Evolutionary conservation across 129 eudicot species (phyloP), one percentile per base, ranked within the genome.

Genomic region (Sambucus nigra): DNA sequence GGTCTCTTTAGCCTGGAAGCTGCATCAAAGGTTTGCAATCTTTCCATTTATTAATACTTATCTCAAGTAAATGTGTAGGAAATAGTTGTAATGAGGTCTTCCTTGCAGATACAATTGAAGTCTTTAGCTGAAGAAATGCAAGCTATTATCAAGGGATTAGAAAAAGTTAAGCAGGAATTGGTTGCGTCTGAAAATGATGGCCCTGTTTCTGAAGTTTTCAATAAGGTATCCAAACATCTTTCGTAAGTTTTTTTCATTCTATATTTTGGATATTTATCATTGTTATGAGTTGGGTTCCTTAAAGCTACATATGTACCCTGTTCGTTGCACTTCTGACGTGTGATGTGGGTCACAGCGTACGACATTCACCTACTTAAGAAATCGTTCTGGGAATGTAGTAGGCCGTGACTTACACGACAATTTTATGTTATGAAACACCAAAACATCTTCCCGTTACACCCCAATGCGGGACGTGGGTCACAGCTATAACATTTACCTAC

Each of bases 101-200:
- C 39, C 24, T 60, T 76, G 63, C 82, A 91, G 99, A 91, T 91
- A 73, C 95, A 91, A 82, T 72, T 86, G 73, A 91, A 91, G 74
- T 79, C 94, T 23, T 79, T 89, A 66, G 98, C 98, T 55, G 98
- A 89, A 81, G 97, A 89, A 76, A 89, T 89, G 97, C 97, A 91
- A 81, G 94, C 99, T 53, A 91, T 91, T 58, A 77, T 80, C 58
- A 91, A 91, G 62, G 99, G 99, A 56, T 61, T 91, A 20, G 99
- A 91, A 69, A 91, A 91, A 63, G 95, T 91, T 53, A 86, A 65
- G 65, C 86, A 81, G 66, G 99, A 91, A 66, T 53, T 86, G 56
- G 69, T 24, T 58, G 95, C 95, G 29, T 91, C 99, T 17, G 99
- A 72, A 69, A 80, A 79, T 52, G 99, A 91, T 72, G 99, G 99